Percentiles rank a stretch among this genome's conserved stretches.
Conservation (phyloP, 2,329 filamentous ascomycete species). For the Emmonsiellopsis sp. region DNA sequence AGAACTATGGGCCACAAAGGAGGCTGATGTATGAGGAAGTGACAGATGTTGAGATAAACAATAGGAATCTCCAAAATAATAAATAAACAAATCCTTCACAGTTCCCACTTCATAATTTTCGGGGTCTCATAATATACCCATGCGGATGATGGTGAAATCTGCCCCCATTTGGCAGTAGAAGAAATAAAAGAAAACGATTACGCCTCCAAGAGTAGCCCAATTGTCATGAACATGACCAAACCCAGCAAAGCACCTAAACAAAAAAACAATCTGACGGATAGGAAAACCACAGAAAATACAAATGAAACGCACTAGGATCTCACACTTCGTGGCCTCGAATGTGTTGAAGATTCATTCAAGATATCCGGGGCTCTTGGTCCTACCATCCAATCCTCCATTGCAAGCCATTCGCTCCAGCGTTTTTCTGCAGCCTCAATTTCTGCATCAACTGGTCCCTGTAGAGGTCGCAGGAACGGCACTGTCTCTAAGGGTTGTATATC, state of each 20-base stretch:
- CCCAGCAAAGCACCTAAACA: background rate
- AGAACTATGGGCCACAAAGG: too few relatives aligned
- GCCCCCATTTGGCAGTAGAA: too few relatives aligned
- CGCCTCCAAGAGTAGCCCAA: too few relatives aligned
- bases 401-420: slow-evolving; percentile 88
- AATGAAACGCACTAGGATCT: slow-evolving; percentile 16
- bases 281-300: background rate
- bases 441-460: slow-evolving; percentile 65
- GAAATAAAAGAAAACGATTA: too few relatives aligned
- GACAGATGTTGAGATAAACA: too few relatives aligned
- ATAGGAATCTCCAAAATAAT: too few relatives aligned
- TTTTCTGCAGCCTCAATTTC: slow-evolving; percentile 78
- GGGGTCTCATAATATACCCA: too few relatives aligned
- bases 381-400: slow-evolving; percentile 99
- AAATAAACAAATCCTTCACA: too few relatives aligned
- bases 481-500: slow-evolving; percentile 77
- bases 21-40: too few relatives aligned
- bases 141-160: too few relatives aligned
- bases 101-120: too few relatives aligned
- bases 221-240: too few relatives aligned
- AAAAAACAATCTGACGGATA: background rate
- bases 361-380: slow-evolving; percentile 61
- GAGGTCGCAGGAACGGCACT: slow-evolving; percentile 75
- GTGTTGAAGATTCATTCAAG: slow-evolving; percentile 29
- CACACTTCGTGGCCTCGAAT: slow-evolving; percentile 24